These are phyloP conservation scores for Zygosaccharomyces kombuchaensis DNA, from an alignment of 805 yeast genomes.

Conservation along the genomic window DNA sequence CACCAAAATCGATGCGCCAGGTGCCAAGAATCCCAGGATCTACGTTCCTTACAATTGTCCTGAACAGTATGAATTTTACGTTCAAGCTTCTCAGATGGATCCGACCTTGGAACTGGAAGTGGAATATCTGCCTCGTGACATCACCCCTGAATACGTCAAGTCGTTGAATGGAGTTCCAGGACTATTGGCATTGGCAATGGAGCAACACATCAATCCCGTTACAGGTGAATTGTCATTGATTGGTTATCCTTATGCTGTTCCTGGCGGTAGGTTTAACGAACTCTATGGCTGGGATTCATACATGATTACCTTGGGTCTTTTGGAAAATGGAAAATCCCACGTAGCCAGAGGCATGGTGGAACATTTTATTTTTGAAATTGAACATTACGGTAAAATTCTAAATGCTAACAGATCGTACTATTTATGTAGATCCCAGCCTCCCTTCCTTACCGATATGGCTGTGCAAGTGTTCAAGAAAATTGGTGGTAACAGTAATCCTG, in stretches of 20 bases:
- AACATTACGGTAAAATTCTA: conserved; percentile 84
- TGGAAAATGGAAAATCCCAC: conserved; percentile 59
- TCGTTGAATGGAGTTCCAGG: conserved; percentile 84
- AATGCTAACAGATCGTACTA: conserved; percentile 94
- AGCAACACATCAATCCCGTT: conserved; percentile 46
- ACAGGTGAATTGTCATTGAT: conserved; percentile 47
- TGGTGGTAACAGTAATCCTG: conserved; percentile 43
- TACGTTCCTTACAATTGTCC: conserved; percentile 67
- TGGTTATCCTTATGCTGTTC: conserved; percentile 86
- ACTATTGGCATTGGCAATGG: conserved; percentile 72
- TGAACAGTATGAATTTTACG: conserved; percentile 71
- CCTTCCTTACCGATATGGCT: conserved; percentile 92
- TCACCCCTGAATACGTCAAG: conserved; percentile 73
- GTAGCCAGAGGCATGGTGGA: conserved; percentile 87
- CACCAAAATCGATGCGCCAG: conserved; percentile 64
- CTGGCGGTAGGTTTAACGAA: conserved; percentile 97
- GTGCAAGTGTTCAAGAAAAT: conserved; percentile 59
- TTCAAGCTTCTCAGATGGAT: conserved; percentile 45
- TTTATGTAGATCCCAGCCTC: conserved; percentile 91
- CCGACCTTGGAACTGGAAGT: conserved; percentile 65
- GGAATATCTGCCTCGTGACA: conserved; percentile 65
- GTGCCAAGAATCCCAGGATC: conserved; percentile 63
- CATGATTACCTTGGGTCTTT: conserved; percentile 79
- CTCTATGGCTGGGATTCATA: conserved; percentile 98
- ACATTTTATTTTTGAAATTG: conserved; percentile 85